Evolutionary conservation across 1,284 basidiomycete genomes (phyloP), one percentile per base, ranked within the genome.

Genomic region (Amanita bisporigera): DNA sequence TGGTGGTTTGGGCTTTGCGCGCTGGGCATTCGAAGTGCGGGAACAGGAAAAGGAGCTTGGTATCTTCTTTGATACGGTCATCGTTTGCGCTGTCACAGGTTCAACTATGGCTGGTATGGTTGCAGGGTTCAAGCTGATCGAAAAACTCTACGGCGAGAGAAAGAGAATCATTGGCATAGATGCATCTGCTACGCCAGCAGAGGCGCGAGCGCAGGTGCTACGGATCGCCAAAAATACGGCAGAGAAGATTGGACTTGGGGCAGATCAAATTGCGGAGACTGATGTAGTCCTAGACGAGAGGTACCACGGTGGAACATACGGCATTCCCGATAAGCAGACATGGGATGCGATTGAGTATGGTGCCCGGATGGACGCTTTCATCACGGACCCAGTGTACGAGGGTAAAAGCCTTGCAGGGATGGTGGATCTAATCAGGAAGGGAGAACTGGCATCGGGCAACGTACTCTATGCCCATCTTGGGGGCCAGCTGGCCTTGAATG

Each of bases 31-130:
- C 15, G 60, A 61, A 61, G 60, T 61, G 24, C 60, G 43, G 9
- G 31, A 47, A 21, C 60, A 61, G 31, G 60, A 61, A 61, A n/a
- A 61, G 21, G 59, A 61, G 19, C 45, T 61, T 21, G 60, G 60
- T 6, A 21, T 61, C n/a, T 50, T 61, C 21, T 61, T 61, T 49
- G 60, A 61, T 33, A 61, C 15, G 0, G n/a, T 61, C 31, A 61
- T 61, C 45, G 60, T 61, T 17, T 61, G 60, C 33, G 60, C 60
- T 9, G 60, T 61, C 14, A 61, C 60, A 61, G 60, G 60, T 38
- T 61, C 60, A n/a, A 61, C 60, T 21, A 61, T 61, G 60, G 60
- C 60, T 21, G 60, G 60, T 17, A 61, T 61, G 43, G 43, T 61
- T 21, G 41, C 60, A 24, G 60, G 60, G n/a, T 61, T 61, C 43